Evolutionary conservation across 768 basidiomycete species (phyloP), one percentile per base, ranked within the genome.

Genomic region (Neoboletus brunneissimus): DNA sequence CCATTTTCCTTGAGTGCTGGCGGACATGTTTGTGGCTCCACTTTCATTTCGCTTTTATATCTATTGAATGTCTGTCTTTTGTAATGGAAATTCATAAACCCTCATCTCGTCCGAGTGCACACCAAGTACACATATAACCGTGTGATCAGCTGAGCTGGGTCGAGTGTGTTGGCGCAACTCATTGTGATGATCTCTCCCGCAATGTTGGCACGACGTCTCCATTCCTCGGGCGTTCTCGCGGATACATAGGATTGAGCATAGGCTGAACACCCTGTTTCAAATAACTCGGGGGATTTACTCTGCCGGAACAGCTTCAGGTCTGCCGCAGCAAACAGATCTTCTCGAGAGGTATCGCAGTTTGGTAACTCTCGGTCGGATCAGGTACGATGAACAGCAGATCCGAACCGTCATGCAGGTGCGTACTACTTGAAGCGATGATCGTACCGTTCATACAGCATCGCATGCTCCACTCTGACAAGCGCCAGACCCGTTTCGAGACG

Each of bases 351-450:
- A 84, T 64, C 73, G 76, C 8, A 73, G 73, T 2, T 62, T 81
- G 22, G 78, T 82, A 1, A 72, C 77, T 0, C 70, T 76, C 16
- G 81, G 82, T 1, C 64, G 73, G 51, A 72, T 84, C 44, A 60
- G 74, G 57, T 76, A 77, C 65, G 80, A 85, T 57, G 77, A 78
- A 43, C 80, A 82, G 48, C 83, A 85, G 60, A 72, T 84, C 35
- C 64, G 82, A 22, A 77, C 75, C 12, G 69, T 83, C 18, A 80
- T 81, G 71, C 75, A 80, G 74, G 27, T 45, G 22, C 31, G 32
- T 20, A 45, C 4, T 8, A 34, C 25, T 5, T 37, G 1, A 29
- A 9, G 29, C 15, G 5, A 15, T 42, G n/a, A 22, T 8, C 8
- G 27, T 38, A 11, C 11, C n/a, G 4, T 5, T 18, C 43, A 18